Percentiles rank a stretch among this genome's conserved stretches.
phyloP scores from a whole-genome alignment of 164 flowering plant species.

The Magnolia officinalis region DNA sequence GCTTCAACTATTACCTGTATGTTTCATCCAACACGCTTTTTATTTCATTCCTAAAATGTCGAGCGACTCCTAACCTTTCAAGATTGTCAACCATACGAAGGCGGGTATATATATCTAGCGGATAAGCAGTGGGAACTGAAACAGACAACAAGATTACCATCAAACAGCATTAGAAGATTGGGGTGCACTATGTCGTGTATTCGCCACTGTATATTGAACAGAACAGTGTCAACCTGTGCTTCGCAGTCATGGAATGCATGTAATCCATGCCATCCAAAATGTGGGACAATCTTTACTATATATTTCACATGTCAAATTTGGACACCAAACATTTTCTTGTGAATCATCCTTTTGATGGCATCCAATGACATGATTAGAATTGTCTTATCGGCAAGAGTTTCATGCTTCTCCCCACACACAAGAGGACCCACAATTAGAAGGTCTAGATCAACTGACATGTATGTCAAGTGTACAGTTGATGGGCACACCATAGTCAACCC shows the following conservation, averaged over 20 bases:
- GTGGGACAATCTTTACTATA: not conserved
- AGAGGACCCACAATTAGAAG: too few relatives aligned
- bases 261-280: not conserved
- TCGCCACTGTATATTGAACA: too few relatives aligned
- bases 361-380: too few relatives aligned
- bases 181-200: too few relatives aligned
- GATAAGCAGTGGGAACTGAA: slow-evolving; percentile 84
- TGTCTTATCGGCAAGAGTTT: too few relatives aligned
- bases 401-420: too few relatives aligned
- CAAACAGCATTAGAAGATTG: not conserved
- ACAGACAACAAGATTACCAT: not conserved
- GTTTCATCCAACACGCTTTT: slow-evolving; percentile 49
- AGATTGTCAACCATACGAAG: slow-evolving; percentile 63
- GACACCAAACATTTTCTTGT: too few relatives aligned
- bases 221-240: not conserved
- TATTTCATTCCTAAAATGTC: slow-evolving; percentile 64
- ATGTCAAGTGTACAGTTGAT: too few relatives aligned
- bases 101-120: slow-evolving; percentile 50
- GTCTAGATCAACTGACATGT: too few relatives aligned
- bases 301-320: too few relatives aligned
- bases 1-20: slow-evolving; percentile 43
- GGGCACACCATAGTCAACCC: too few relatives aligned
- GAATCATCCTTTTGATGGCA: too few relatives aligned
- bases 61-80: slow-evolving; percentile 64
- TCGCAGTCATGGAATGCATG: not conserved